These are phyloP conservation scores for Nicotiana undulata DNA, from an alignment of 257 asterid species.

Conservation along the genomic window DNA sequence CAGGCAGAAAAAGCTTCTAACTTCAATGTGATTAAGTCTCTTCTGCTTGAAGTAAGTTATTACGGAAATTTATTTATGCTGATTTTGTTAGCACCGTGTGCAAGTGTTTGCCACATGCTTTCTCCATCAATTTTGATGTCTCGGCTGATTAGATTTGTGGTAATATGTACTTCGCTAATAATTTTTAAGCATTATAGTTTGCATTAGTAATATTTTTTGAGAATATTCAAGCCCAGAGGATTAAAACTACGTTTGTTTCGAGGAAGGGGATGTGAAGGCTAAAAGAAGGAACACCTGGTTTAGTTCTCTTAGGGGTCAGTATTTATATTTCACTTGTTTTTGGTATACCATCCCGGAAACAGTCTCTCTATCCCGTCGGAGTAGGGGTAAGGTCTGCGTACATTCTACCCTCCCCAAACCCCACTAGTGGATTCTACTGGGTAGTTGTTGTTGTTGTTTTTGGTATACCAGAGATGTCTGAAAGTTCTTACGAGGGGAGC, in stretches of 20 bases:
- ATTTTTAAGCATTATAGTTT: background rate
- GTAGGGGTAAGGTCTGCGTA: too few relatives aligned
- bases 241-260: background rate
- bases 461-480: background rate
- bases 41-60: constrained; percentile 64
- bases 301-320: background rate
- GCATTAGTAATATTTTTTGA: background rate
- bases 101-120: background rate
- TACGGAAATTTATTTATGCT: background rate
- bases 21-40: constrained; percentile 40
- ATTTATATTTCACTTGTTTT: background rate
- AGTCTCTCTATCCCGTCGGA: too few relatives aligned
- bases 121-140: background rate
- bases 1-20: constrained; percentile 55
- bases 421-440: too few relatives aligned
- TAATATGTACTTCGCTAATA: background rate
- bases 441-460: too few relatives aligned
- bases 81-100: background rate
- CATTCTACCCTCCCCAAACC: too few relatives aligned
- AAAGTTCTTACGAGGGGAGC: background rate
- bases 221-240: background rate
- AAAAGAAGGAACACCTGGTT: background rate
- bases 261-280: background rate
- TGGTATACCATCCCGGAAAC: background rate
- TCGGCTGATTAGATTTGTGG: background rate